These are phyloP conservation scores for Spizellomyces sp. DNA, from an alignment of 192 early-diverging fungal genomes.

Conservation along the genomic window DNA sequence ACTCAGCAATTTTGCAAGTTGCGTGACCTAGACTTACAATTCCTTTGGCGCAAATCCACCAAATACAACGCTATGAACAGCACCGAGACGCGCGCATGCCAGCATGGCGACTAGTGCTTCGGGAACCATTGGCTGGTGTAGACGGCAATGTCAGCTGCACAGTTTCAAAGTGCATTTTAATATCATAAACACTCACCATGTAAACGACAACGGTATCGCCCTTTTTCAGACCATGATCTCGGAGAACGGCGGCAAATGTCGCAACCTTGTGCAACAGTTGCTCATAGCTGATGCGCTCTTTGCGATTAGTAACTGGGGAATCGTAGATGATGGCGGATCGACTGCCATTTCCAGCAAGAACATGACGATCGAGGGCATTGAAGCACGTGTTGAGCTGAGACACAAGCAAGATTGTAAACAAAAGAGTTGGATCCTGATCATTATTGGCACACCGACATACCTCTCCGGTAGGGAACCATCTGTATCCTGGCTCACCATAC, in stretches of 20 bases:
- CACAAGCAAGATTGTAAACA: not conserved
- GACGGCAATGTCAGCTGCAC: too few relatives aligned
- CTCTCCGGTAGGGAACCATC: slow-evolving; percentile 70
- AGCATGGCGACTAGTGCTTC: slow-evolving; percentile 84
- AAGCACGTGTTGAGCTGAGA: slow-evolving; percentile 73
- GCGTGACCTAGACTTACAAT: slow-evolving; percentile 30
- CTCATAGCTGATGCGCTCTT: slow-evolving; percentile 60
- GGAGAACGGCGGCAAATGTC: slow-evolving; percentile 65
- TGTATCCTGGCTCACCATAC: slow-evolving; percentile 41
- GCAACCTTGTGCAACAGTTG: slow-evolving; percentile 73
- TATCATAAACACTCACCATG: slow-evolving; percentile 49
- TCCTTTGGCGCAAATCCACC: slow-evolving; percentile 54
- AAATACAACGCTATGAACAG: slow-evolving; percentile 81
- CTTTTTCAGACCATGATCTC: slow-evolving; percentile 57
- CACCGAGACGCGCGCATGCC: slow-evolving; percentile 82
- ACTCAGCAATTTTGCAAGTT: not conserved
- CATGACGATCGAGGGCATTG: slow-evolving; percentile 81
- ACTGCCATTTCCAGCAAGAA: slow-evolving; percentile 55
- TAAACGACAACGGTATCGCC: slow-evolving; percentile 82
- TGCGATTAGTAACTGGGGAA: slow-evolving; percentile 63
- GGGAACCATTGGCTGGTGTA: slow-evolving; percentile 64
- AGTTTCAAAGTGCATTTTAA: not conserved
- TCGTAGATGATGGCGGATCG: slow-evolving; percentile 76
- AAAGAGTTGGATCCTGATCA: too few relatives aligned
- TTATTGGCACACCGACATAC: not conserved